Base-by-base conservation (phyloP, 352 stramenopile species). In the Phytopythium cucurbitacearum region DNA sequence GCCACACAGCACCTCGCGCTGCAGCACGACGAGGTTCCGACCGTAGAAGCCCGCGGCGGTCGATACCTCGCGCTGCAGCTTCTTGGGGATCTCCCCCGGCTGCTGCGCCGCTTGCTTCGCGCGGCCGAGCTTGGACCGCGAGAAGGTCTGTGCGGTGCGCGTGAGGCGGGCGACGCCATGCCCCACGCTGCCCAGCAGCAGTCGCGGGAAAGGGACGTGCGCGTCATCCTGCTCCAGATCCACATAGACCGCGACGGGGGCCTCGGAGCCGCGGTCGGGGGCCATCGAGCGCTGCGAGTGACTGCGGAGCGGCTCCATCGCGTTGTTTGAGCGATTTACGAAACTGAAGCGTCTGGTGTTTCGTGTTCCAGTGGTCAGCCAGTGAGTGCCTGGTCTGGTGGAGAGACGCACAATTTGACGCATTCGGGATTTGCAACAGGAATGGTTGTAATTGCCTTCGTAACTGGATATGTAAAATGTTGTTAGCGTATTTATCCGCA, bases 1-100 rank as follows among this genome's bases (percentile, higher is more conserved):
- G 15, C 94, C 94, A 15, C 87, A 89, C 43, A 96, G 73, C 40
- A 97, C 65, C 48, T 97, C 89, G 2, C 62, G 69, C 57, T 87
- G 78, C 11, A 91, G 69, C 7, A 79, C 43, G 16, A 76, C 47
- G 15, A 71, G 45, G 43, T 90, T 79, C 43, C 75, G 61, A 41
- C 53, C 57, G 57, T 93, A 93, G 58, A 85, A 89, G 4, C 37
- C 48, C 7, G 65, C 57, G 2, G 66, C 69, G n/a, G 55, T 32
- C 35, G 64, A 56, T 1, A 72, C 54, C 15, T 77, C 64, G 0
- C 28, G 37, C 0, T 56, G 51, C 3, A 87, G 16, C 36, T 71
- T 69, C 12, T 51, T 48, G 0, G 62, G 56, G 9, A 59, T 34
- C 3, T n/a, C n/a, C 13, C 16, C 1, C 41, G 37, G 51, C 12